phyloP scores from a whole-genome alignment of 2,329 filamentous ascomycete genomes.

The Nothophoma quercina region DNA sequence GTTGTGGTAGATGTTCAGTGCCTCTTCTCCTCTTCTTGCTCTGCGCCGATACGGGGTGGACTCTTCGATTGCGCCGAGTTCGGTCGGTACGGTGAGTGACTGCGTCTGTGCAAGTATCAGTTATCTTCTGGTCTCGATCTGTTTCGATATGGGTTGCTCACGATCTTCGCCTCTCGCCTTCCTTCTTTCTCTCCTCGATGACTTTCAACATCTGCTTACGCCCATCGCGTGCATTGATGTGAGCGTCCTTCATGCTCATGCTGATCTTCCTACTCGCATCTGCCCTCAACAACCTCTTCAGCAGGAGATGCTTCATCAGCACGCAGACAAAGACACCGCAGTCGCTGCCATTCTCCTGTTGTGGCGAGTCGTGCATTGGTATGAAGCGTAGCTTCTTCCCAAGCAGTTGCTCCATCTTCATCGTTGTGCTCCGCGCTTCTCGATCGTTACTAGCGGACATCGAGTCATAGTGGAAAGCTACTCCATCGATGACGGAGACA shows the following conservation, averaged over 20 bases:
- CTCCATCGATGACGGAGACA: slow-evolving; percentile 84
- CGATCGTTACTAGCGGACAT: slow-evolving; percentile 76
- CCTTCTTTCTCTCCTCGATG: slow-evolving; percentile 85
- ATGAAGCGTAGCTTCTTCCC: slow-evolving; percentile 74
- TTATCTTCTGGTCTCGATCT: neutral
- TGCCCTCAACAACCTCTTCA: slow-evolving; percentile 81
- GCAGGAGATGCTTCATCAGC: slow-evolving; percentile 90
- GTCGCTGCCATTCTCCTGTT: slow-evolving; percentile 91
- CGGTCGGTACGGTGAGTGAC: slow-evolving; percentile 44
- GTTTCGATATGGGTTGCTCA: slow-evolving; percentile 58
- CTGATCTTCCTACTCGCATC: slow-evolving; percentile 85
- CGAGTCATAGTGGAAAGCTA: slow-evolving; percentile 97
- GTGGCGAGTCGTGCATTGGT: slow-evolving; percentile 82
- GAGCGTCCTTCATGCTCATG: slow-evolving; percentile 89
- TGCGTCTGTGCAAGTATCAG: slow-evolving; percentile 34
- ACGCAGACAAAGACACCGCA: slow-evolving; percentile 97
- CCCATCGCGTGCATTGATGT: slow-evolving; percentile 79
- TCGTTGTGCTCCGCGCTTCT: slow-evolving; percentile 74
- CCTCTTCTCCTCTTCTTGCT: slow-evolving; percentile 25
- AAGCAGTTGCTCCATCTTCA: slow-evolving; percentile 74
- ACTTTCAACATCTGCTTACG: slow-evolving; percentile 91
- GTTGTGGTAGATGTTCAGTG: neutral
- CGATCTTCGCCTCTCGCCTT: slow-evolving; percentile 84
- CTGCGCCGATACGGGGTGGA: slow-evolving; percentile 49
- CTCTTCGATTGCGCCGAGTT: slow-evolving; percentile 43